Evolutionary conservation across 129 eudicot species (phyloP).

Genomic region (Chrysanthemum lavandulifolium): DNA sequence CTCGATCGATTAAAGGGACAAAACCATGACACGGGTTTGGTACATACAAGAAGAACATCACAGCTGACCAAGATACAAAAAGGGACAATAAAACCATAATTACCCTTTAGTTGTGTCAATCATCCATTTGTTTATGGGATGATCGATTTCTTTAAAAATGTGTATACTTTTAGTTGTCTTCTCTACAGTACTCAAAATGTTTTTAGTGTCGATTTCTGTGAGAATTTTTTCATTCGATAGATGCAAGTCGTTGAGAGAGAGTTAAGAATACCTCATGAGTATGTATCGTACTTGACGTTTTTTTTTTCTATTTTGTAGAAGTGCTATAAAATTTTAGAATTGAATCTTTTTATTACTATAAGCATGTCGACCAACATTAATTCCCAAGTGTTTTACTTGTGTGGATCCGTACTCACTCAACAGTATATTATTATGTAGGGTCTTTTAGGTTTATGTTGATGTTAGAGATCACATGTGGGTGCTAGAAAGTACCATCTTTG

Average conservation of each 20-base stretch:
- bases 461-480: constrained; percentile 7
- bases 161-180: constrained; percentile 36
- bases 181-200: constrained; percentile 15
- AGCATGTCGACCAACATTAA: constrained; percentile 6
- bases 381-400: not conserved
- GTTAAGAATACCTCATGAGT: constrained; percentile 27
- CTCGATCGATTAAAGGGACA: constrained; percentile 6
- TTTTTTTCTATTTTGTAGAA: constrained; percentile 33
- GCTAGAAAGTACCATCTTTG: constrained; percentile 3
- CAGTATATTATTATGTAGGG: not conserved
- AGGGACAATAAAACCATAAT: not conserved
- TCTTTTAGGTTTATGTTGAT: not conserved
- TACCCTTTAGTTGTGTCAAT: not conserved
- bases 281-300: constrained; percentile 24
- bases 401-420: not conserved
- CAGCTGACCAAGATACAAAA: constrained; percentile 13
- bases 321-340: constrained; percentile 46
- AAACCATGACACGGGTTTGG: not conserved
- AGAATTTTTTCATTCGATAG: constrained; percentile 16
- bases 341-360: constrained; percentile 12
- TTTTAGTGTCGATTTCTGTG: constrained; percentile 16
- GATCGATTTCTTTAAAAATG: no score
- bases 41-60: not conserved
- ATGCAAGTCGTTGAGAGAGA: constrained; percentile 3
- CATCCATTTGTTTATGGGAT: constrained; percentile 26